Evolutionary conservation across 495 filamentous ascomycete genomes (phyloP).

Genomic region (Xylaria sp.): DNA sequence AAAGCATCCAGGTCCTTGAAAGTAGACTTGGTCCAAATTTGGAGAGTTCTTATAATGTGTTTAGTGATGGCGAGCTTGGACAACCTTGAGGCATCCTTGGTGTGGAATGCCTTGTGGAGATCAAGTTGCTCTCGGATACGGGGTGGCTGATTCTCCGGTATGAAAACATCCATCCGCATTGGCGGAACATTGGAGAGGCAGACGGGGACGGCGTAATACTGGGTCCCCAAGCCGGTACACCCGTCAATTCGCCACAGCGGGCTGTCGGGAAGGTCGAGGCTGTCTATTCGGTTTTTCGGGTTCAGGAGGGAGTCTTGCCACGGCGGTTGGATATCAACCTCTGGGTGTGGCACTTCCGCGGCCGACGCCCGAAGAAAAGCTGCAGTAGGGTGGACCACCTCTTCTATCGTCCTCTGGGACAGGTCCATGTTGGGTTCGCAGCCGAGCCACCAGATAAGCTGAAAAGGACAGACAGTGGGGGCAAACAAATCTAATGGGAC

Average conservation of each 20-base stretch:
- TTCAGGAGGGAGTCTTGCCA: slow-evolving; percentile 54
- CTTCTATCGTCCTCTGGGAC: slow-evolving; percentile 48
- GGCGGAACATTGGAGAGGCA: slow-evolving; percentile 50
- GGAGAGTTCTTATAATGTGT: slow-evolving; percentile 53
- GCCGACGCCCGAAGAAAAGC: slow-evolving; percentile 43
- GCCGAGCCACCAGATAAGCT: slow-evolving; percentile 21
- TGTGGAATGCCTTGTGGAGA: slow-evolving; percentile 54
- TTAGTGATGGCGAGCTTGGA: slow-evolving; percentile 50
- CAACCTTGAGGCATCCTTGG: slow-evolving; percentile 50
- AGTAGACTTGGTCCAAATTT: slow-evolving; percentile 45
- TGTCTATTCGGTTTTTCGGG: slow-evolving; percentile 60
- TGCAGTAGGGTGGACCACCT: slow-evolving; percentile 58
- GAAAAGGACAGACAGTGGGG: slow-evolving; percentile 18
- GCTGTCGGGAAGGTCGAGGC: slow-evolving; percentile 47
- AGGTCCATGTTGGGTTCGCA: slow-evolving; percentile 49
- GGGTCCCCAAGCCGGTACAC: slow-evolving; percentile 56
- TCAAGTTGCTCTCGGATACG: slow-evolving; percentile 52
- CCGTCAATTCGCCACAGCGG: slow-evolving; percentile 58
- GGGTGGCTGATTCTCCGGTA: slow-evolving; percentile 48
- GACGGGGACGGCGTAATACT: slow-evolving; percentile 54
- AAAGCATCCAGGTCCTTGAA: slow-evolving; percentile 39
- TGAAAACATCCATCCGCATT: slow-evolving; percentile 57
- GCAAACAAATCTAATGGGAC: not conserved
- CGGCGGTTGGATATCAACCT: slow-evolving; percentile 18
- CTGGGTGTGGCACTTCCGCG: not conserved